Conservation (phyloP, 768 basidiomycete species). For the Candolleomyces aberdarensis region DNA sequence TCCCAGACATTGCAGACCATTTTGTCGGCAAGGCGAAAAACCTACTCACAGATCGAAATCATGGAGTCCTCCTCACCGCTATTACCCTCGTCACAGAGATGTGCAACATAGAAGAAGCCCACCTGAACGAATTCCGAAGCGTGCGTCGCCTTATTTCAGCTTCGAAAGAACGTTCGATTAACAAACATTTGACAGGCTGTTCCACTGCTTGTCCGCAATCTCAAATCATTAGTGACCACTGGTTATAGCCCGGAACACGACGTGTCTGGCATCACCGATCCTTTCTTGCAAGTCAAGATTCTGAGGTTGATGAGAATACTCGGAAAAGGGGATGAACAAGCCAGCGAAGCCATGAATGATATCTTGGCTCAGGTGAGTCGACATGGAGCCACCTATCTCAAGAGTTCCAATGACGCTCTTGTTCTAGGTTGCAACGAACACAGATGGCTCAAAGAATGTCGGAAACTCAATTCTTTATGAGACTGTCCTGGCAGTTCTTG, state of each 20-base stretch:
- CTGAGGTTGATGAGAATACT: constrained; percentile 86
- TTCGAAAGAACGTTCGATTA: neutral
- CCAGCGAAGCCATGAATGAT: constrained; percentile 97
- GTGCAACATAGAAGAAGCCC: constrained; percentile 73
- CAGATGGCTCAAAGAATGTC: constrained; percentile 96
- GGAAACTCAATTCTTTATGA: constrained; percentile 98
- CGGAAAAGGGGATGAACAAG: constrained; percentile 78
- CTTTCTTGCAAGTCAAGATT: constrained; percentile 92
- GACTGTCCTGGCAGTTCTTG: constrained; percentile 92
- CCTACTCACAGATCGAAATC: constrained; percentile 92
- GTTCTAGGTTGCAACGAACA: constrained; percentile 93
- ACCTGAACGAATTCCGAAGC: constrained; percentile 85
- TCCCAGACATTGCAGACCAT: constrained; percentile 93
- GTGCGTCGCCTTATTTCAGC: constrained; percentile 42
- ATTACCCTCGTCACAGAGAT: constrained; percentile 95
- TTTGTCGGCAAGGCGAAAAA: constrained; percentile 86
- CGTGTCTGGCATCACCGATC: constrained; percentile 98
- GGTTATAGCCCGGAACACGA: constrained; percentile 99
- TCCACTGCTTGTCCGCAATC: constrained; percentile 87
- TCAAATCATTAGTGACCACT: constrained; percentile 92
- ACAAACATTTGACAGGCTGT: constrained; percentile 59
- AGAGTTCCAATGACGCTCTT: constrained; percentile 11
- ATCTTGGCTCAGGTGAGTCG: constrained; percentile 81
- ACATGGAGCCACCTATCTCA: neutral
- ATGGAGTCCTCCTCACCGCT: constrained; percentile 91